Evolutionary conservation across 2,329 filamentous ascomycete genomes (phyloP).

Genomic region (Helotiales sp.): DNA sequence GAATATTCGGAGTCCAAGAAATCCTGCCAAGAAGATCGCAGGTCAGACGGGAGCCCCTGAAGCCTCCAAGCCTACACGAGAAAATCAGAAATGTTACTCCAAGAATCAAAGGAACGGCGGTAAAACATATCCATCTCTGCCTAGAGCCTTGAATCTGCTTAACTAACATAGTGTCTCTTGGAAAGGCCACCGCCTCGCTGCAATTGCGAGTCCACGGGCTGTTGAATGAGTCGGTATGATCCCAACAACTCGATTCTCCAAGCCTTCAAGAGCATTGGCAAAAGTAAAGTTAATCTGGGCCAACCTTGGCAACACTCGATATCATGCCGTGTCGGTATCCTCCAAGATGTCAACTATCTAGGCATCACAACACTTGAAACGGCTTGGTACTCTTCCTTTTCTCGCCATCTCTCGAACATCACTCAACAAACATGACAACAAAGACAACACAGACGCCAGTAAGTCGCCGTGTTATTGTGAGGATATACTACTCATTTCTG

Average conservation of each 20-base stretch:
- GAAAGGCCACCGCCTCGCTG: too few relatives aligned
- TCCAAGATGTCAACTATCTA: not conserved
- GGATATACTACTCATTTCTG: not conserved
- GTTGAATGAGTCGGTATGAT: too few relatives aligned
- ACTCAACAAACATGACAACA: not conserved
- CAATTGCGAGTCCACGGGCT: too few relatives aligned
- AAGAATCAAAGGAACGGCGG: not conserved
- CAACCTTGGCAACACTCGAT: not conserved
- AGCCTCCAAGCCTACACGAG: not conserved
- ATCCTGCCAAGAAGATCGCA: not conserved
- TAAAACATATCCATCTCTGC: too few relatives aligned
- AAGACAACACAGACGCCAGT: too few relatives aligned
- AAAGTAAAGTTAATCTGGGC: not conserved
- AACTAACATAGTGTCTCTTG: too few relatives aligned
- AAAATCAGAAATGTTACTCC: not conserved
- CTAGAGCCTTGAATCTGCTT: not conserved
- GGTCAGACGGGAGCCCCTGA: not conserved
- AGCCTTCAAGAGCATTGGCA: constrained; percentile 1
- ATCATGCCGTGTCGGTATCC: constrained; percentile 3
- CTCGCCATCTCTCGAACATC: not conserved
- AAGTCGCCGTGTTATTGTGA: not conserved
- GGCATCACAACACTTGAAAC: constrained; percentile 8
- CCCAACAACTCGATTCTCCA: not conserved
- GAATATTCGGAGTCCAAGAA: not conserved
- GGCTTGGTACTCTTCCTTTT: not conserved